Percentiles rank a stretch among this genome's conserved stretches.
Conservation (phyloP, 352 stramenopile species). For the Phytopythium montanum region DNA sequence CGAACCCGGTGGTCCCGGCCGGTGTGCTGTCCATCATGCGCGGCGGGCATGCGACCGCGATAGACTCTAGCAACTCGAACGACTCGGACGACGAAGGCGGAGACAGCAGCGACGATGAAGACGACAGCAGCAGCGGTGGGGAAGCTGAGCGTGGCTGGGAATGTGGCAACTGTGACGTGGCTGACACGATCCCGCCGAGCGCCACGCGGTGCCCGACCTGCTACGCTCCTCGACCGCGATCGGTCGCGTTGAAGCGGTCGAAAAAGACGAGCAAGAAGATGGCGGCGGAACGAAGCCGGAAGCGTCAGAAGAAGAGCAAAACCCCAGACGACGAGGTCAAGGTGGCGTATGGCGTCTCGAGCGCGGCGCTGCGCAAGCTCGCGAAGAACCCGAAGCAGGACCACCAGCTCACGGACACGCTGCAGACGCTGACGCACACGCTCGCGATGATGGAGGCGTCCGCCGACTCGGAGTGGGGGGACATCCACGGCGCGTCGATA, state of each 20-base stretch:
- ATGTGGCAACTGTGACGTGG: slow-evolving; percentile 10
- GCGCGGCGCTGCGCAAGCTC: slow-evolving; percentile 55
- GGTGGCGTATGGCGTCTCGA: slow-evolving; percentile 68
- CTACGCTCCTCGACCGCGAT: slow-evolving; percentile 22
- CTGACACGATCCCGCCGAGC: slow-evolving; percentile 10
- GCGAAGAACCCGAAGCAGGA: slow-evolving; percentile 41
- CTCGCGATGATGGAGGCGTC: slow-evolving; percentile 86
- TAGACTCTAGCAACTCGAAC: slow-evolving; percentile 14
- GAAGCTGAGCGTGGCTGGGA: slow-evolving; percentile 11
- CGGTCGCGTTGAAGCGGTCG: neutral
- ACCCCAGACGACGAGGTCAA: slow-evolving; percentile 31
- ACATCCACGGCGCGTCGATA: slow-evolving; percentile 41
- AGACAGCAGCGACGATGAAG: slow-evolving; percentile 17
- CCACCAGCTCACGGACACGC: slow-evolving; percentile 44
- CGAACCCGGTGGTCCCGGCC: slow-evolving; percentile 28
- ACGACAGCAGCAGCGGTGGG: slow-evolving; percentile 3
- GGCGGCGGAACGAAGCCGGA: slow-evolving; percentile 32
- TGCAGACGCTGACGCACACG: slow-evolving; percentile 81
- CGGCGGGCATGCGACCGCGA: slow-evolving; percentile 14
- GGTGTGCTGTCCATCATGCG: slow-evolving; percentile 36
- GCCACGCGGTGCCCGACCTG: slow-evolving; percentile 37
- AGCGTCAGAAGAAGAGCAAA: slow-evolving; percentile 32
- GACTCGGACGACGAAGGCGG: slow-evolving; percentile 25
- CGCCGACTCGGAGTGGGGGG: slow-evolving; percentile 64
- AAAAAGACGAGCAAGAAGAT: slow-evolving; percentile 13